Conservation (phyloP, 2,329 filamentous ascomycete genomes). For the Botryotinia globosa region DNA sequence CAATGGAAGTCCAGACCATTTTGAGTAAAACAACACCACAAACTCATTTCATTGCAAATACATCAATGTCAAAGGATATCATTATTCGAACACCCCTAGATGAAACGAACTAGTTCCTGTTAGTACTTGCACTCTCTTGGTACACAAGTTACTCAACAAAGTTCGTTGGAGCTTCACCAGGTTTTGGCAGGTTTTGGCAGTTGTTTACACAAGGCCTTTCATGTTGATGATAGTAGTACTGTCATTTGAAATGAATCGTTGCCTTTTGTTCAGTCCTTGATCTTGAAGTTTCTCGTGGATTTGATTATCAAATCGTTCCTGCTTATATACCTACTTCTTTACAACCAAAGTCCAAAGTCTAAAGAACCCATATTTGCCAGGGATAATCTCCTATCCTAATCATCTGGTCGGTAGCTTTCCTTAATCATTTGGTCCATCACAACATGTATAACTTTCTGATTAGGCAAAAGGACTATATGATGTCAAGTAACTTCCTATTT, state of each 20-base stretch:
- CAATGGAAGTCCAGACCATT: background rate
- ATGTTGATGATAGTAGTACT: background rate
- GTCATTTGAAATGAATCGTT: background rate
- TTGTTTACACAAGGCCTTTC: background rate
- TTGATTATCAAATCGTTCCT: background rate
- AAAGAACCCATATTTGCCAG: background rate
- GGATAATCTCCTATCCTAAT: background rate
- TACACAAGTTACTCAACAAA: too few species aligned
- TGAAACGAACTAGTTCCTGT: too few species aligned
- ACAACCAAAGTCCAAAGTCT: background rate
- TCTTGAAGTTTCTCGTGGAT: too few species aligned
- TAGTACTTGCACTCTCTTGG: too few species aligned
- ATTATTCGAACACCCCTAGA: background rate
- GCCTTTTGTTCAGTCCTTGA: background rate
- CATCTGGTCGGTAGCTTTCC: background rate
- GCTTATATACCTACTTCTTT: background rate
- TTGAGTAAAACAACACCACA: background rate
- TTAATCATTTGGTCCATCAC: background rate
- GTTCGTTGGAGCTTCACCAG: background rate
- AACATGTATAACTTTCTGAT: background rate
- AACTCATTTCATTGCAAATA: background rate
- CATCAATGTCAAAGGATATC: too few species aligned
- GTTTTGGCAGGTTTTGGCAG: background rate
- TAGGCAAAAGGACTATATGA: background rate
- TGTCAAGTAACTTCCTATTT: background rate